phyloP scores from a whole-genome alignment of 208 protist species.

The Trypanosoma scelopori region DNA sequence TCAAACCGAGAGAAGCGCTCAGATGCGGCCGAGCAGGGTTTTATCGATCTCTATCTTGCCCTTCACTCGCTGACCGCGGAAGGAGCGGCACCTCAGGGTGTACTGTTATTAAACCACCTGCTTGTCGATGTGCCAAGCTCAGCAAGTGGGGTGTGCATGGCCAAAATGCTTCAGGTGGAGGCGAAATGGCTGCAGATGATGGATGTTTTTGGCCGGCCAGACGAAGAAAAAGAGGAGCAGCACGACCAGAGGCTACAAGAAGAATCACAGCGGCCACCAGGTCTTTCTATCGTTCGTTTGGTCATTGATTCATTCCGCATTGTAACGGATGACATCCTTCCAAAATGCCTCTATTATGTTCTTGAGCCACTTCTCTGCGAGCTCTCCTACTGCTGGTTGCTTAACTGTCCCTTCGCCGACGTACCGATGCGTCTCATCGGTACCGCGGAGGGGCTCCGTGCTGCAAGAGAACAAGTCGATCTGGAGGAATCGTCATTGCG shows the following conservation, averaged over 20 bases:
- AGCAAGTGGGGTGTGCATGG: neutral
- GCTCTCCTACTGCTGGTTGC: conserved; percentile 6
- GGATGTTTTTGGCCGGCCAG: neutral
- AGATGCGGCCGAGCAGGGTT: neutral
- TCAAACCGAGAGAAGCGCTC: neutral
- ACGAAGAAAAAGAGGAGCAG: neutral
- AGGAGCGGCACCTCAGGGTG: neutral
- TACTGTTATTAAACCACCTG: neutral
- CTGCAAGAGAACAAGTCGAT: conserved; percentile 1
- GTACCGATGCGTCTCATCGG: conserved; percentile 7
- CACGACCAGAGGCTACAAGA: neutral
- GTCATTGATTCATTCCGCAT: conserved; percentile 1
- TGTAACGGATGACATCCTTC: conserved; percentile 5
- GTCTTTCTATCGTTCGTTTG: neutral
- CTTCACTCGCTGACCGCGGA: neutral
- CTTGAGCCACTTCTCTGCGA: conserved; percentile 12
- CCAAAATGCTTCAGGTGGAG: neutral
- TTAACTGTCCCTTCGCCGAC: conserved; percentile 9
- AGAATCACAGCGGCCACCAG: neutral
- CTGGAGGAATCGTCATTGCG: conserved; percentile 11
- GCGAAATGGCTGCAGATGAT: neutral
- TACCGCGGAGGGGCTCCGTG: conserved; percentile 5
- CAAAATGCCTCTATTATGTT: conserved; percentile 4
- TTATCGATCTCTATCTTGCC: neutral
- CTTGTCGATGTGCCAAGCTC: neutral